These are phyloP conservation scores for Umbelopsis sp. DNA, from an alignment of 371 early-diverging fungal species.

Conservation along the genomic window DNA sequence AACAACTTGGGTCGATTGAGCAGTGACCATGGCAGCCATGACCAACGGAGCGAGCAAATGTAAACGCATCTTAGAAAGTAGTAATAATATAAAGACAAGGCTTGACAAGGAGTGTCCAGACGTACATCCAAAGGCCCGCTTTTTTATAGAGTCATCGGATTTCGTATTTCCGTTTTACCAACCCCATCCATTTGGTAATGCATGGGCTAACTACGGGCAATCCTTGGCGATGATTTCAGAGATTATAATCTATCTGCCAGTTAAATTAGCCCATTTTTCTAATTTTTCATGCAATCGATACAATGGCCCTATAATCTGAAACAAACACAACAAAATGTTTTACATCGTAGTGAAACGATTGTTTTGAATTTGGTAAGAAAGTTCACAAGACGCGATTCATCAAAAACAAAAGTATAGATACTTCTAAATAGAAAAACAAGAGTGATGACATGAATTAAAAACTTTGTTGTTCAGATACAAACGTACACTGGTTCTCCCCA, in stretches of 20 bases:
- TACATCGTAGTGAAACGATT: not conserved
- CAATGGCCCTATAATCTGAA: not conserved
- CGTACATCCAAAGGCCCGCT: not conserved
- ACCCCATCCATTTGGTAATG: not conserved
- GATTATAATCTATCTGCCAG: not conserved
- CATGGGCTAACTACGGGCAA: not conserved
- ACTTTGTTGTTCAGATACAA: slow-evolving; percentile 13
- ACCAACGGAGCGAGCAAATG: not conserved
- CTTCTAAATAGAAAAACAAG: not conserved
- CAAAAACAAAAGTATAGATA: not conserved
- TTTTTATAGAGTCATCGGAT: not conserved
- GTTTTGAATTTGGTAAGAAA: too few relatives aligned
- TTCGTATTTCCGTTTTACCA: not conserved
- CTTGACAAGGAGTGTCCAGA: not conserved
- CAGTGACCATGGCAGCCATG: not conserved
- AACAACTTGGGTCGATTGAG: not conserved
- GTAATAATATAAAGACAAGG: not conserved
- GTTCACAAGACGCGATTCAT: too few relatives aligned
- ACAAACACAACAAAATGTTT: not conserved
- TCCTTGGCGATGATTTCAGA: not conserved
- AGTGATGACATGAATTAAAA: too few relatives aligned
- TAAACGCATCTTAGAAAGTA: not conserved
- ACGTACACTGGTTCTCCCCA: slow-evolving; percentile 17
- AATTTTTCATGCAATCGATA: not conserved
- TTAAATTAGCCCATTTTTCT: not conserved